Percentiles rank a stretch among this genome's conserved stretches.
Evolutionary conservation across 805 yeast species (phyloP).

Genomic region (Lipomyces sp.): DNA sequence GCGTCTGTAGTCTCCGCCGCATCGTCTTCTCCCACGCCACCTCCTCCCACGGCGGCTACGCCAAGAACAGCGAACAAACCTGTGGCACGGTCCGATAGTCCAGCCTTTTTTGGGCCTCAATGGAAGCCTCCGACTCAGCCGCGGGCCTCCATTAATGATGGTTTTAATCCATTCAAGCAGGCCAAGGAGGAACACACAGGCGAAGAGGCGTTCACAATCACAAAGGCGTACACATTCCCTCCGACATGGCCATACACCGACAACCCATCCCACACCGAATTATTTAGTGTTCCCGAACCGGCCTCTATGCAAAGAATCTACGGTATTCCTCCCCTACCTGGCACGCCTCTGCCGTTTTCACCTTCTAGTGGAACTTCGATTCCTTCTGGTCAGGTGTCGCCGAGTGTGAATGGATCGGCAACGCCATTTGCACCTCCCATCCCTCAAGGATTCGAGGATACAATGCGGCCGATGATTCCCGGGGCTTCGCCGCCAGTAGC

Average conservation of each 20-base stretch:
- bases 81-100: constrained; percentile 24
- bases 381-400: constrained; percentile 27
- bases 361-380: constrained; percentile 26
- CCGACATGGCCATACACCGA: constrained; percentile 32
- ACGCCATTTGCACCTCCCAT: constrained; percentile 21
- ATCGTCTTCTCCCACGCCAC: constrained; percentile 16
- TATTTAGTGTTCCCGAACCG: constrained; percentile 29
- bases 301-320: constrained; percentile 19
- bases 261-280: constrained; percentile 15
- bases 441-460: constrained; percentile 28
- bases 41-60: constrained; percentile 23
- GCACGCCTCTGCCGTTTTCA: constrained; percentile 31
- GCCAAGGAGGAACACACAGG: constrained; percentile 29
- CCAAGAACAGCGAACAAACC: constrained; percentile 22
- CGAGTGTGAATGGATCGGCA: constrained; percentile 26
- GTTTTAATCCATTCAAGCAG: constrained; percentile 34
- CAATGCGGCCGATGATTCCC: constrained; percentile 25
- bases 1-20: constrained; percentile 13
- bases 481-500: constrained; percentile 30
- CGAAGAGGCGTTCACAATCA: constrained; percentile 19
- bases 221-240: constrained; percentile 26
- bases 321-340: constrained; percentile 27
- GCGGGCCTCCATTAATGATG: constrained; percentile 20
- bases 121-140: constrained; percentile 17
- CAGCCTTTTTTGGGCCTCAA: constrained; percentile 26